Base-by-base conservation (phyloP, 805 yeast genomes). In the Candida boleticola region DNA sequence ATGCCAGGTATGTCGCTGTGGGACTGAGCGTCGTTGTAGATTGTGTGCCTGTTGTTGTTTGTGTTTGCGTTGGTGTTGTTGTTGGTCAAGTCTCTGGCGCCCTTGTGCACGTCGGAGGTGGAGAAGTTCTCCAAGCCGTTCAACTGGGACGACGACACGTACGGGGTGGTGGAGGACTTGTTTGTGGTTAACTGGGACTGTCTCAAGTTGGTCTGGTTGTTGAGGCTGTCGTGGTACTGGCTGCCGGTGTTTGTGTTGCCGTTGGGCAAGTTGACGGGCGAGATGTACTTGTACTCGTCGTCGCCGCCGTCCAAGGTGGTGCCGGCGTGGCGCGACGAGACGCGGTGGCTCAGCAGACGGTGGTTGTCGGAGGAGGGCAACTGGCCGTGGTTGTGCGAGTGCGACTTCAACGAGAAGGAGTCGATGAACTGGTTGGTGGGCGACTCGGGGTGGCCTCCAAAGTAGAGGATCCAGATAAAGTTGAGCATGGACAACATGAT, bases 391-490 rank as follows among this genome's bases (percentile, higher is more conserved):
- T 55, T 48, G 44, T 56, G 67, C 21, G 57, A 41, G 47, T 52
- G 63, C 36, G 77, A 72, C 53, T 68, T 78, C 42, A 82, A 64
- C 0, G 92, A 82, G 53, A 84, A 89, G 3, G 93, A 85, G 68
- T 89, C 96, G 42, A 92, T 77, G 70, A 83, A 86, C 55, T 84
- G 81, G 58, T 87, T 89, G 7, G 87, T 71, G 26, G 96, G 92
- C n/a, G 95, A 83, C 39, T 86, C 86, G 41, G 87, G 86, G 47
- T 92, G 92, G 19, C 95, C 85, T 22, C 98, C 98, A 59, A 84
- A 87, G 64, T 89, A 90, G 45, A 89, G 71, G 35, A 92, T 72
- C 96, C 97, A 93, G 45, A 86, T 66, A 37, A 90, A 58, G 60
- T 93, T 89, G 46, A 88, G 72, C 61, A 92, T 88, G 14, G 93